phyloP scores from a whole-genome alignment of 2,329 filamentous ascomycete genomes.

The Tolypocladium guangdongense region DNA sequence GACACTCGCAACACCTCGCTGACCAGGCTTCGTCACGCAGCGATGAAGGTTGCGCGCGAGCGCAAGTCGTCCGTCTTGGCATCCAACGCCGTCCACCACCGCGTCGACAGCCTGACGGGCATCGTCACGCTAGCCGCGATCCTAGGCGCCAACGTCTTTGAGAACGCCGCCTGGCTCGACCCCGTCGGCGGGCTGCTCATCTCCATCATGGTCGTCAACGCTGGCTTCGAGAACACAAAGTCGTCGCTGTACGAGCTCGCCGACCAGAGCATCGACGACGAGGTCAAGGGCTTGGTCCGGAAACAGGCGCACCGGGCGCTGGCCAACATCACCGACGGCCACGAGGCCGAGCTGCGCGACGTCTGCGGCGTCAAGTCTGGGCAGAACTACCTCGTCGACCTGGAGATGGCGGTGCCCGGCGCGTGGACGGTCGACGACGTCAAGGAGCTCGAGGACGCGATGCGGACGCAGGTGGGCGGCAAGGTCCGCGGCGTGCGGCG shows the following conservation, averaged over 20 bases:
- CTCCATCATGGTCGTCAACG: conserved; percentile 84
- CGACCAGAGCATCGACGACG: conserved; percentile 80
- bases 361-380: conserved; percentile 90
- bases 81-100: conserved; percentile 93
- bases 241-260: conserved; percentile 77
- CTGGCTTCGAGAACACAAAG: conserved; percentile 76
- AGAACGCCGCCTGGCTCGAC: conserved; percentile 84
- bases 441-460: conserved; percentile 57
- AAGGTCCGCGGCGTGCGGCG: conserved; percentile 77
- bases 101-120: conserved; percentile 89
- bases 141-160: conserved; percentile 75
- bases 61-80: conserved; percentile 92
- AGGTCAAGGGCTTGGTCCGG: conserved; percentile 63
- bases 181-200: conserved; percentile 89
- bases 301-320: conserved; percentile 54
- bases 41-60: conserved; percentile 89
- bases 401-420: conserved; percentile 73
- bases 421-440: conserved; percentile 65
- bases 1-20: conserved; percentile 6
- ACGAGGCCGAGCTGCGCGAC: conserved; percentile 59
- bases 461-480: conserved; percentile 61
- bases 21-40: conserved; percentile 29
- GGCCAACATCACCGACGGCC: conserved; percentile 37
- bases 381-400: conserved; percentile 88
- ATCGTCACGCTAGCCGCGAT: conserved; percentile 88